Percentiles rank a stretch among this genome's conserved stretches.
Conservation (phyloP, 768 basidiomycete species). For the Mycena metata region DNA sequence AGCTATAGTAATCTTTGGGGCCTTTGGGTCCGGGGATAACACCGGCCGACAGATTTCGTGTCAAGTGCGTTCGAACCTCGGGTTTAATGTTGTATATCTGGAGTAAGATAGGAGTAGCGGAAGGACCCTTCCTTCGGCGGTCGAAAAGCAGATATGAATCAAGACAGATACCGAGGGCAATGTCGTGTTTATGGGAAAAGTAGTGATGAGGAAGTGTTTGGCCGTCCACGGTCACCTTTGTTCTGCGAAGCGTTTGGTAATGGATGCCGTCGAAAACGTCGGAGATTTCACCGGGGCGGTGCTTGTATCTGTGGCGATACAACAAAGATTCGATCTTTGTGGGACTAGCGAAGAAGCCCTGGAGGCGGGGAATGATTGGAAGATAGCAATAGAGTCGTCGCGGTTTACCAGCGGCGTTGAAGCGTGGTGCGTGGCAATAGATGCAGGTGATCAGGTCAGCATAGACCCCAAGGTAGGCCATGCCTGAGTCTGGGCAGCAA, state of each 20-base stretch:
- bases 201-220: constrained; percentile 41
- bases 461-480: no score
- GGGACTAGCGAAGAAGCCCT: constrained; percentile 38
- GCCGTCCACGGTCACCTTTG: constrained; percentile 46
- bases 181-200: constrained; percentile 55
- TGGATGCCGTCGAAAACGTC: constrained; percentile 58
- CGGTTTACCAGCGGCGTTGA: no score
- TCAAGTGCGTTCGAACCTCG: constrained; percentile 44
- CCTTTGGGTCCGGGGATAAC: constrained; percentile 52
- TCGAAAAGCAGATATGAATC: no score
- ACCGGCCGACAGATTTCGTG: constrained; percentile 42
- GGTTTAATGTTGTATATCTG: constrained; percentile 57
- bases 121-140: constrained; percentile 40
- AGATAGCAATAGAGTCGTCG: constrained; percentile 49
- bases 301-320: constrained; percentile 36
- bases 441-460: no score
- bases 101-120: constrained; percentile 58
- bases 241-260: constrained; percentile 40
- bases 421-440: no score
- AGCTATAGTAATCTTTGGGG: constrained; percentile 31
- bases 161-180: no score
- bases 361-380: constrained; percentile 47
- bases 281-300: constrained; percentile 34
- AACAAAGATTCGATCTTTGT: constrained; percentile 29
- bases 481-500: constrained; percentile 53